These are phyloP conservation scores for Colletotrichum sp. DNA, from an alignment of 2,329 filamentous ascomycete genomes.

Conservation along the genomic window DNA sequence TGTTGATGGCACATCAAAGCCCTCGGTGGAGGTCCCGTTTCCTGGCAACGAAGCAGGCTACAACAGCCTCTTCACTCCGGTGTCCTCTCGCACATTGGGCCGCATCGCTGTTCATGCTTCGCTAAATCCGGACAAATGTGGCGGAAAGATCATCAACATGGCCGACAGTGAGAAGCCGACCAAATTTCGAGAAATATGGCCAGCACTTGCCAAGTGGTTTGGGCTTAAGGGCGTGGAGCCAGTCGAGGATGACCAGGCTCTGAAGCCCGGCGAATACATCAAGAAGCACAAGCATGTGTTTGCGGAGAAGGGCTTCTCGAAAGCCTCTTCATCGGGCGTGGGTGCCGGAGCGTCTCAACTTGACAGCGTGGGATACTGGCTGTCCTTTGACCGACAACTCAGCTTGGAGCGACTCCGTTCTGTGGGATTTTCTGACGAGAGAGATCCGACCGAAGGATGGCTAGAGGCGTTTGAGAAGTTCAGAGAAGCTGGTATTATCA, in stretches of 20 bases:
- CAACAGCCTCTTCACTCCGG: slow-evolving; percentile 33
- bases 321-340: slow-evolving; percentile 35
- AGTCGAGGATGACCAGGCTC: background rate
- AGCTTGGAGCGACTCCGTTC: slow-evolving; percentile 42
- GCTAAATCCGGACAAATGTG: slow-evolving; percentile 28
- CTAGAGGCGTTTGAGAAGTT: slow-evolving; percentile 46
- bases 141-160: slow-evolving; percentile 36
- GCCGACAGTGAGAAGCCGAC: slow-evolving; percentile 30
- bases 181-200: slow-evolving; percentile 34
- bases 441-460: slow-evolving; percentile 43
- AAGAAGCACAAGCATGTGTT: slow-evolving; percentile 33
- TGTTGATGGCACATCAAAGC: background rate
- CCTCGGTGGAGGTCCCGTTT: slow-evolving; percentile 25
- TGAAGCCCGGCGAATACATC: slow-evolving; percentile 35
- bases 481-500: slow-evolving; percentile 43
- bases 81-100: slow-evolving; percentile 32
- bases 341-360: slow-evolving; percentile 41
- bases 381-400: slow-evolving; percentile 53
- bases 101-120: slow-evolving; percentile 34
- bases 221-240: slow-evolving; percentile 31
- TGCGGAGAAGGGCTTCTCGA: slow-evolving; percentile 23
- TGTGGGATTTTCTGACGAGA: slow-evolving; percentile 43
- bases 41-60: slow-evolving; percentile 30
- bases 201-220: slow-evolving; percentile 33
- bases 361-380: slow-evolving; percentile 48